Evolutionary conservation across 805 yeast species (phyloP).

Genomic region (Ogataea pini): DNA sequence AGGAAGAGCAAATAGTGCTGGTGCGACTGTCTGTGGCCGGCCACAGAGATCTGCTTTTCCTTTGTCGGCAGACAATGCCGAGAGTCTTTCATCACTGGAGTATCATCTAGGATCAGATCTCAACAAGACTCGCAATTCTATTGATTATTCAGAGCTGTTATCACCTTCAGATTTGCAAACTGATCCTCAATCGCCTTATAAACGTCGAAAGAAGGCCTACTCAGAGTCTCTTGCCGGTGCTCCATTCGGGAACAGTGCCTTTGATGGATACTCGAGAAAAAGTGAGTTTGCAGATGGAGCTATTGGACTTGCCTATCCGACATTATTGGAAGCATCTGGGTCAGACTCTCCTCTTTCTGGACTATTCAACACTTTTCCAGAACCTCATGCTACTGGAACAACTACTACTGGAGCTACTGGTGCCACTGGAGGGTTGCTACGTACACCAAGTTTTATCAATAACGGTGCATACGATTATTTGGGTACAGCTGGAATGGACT

Average conservation of each 20-base stretch:
- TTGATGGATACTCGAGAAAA: constrained; percentile 24
- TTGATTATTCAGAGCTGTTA: constrained; percentile 22
- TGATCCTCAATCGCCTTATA: constrained; percentile 9
- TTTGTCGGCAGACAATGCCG: constrained; percentile 5
- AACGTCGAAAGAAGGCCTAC: constrained; percentile 16
- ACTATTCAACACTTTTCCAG: constrained; percentile 23
- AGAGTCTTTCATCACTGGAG: constrained; percentile 19
- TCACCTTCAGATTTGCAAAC: constrained; percentile 7
- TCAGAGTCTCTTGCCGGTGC: constrained; percentile 14
- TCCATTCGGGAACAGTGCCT: constrained; percentile 8
- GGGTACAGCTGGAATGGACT: background rate
- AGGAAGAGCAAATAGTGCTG: background rate
- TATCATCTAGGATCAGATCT: constrained; percentile 20
- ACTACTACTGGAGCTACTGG: background rate
- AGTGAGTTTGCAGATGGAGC: constrained; percentile 14
- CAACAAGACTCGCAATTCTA: constrained; percentile 14
- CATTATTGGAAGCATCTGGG: constrained; percentile 12
- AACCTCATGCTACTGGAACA: constrained; percentile 1
- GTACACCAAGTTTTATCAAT: constrained; percentile 19
- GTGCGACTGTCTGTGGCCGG: background rate
- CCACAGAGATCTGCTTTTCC: constrained; percentile 6
- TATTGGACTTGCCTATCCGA: constrained; percentile 13
- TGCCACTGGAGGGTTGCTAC: constrained; percentile 3
- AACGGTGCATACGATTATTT: constrained; percentile 10
- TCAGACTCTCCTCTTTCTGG: constrained; percentile 27